Conservation (phyloP, 441 rosid species). For the Breynia disticha region DNA sequence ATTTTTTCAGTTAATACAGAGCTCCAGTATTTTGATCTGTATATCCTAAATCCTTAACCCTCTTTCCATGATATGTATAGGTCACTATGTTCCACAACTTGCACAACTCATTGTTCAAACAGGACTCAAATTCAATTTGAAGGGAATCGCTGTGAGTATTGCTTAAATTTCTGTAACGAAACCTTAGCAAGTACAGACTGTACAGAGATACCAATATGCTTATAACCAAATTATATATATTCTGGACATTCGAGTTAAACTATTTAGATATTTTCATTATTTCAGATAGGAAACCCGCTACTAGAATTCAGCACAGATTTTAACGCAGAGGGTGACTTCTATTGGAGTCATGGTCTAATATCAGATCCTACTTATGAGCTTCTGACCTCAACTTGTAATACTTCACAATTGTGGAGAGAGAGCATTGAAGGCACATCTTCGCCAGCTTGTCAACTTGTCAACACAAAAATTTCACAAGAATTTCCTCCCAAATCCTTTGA, state of each 20-base stretch:
- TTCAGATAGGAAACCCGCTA: slow-evolving; percentile 35
- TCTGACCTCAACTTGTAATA: slow-evolving; percentile 18
- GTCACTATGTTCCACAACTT: slow-evolving; percentile 50
- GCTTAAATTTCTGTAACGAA: not conserved
- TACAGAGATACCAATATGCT: not conserved
- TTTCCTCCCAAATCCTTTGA: slow-evolving; percentile 14
- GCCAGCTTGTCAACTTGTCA: slow-evolving; percentile 22
- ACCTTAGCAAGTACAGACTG: not conserved
- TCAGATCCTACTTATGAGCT: slow-evolving; percentile 33
- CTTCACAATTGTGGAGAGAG: slow-evolving; percentile 26
- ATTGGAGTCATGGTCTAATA: slow-evolving; percentile 37
- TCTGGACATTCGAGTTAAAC: not conserved
- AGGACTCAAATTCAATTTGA: slow-evolving; percentile 25
- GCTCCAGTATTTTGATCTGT: no score
- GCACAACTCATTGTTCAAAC: slow-evolving; percentile 29
- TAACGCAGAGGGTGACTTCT: slow-evolving; percentile 27
- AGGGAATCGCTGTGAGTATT: slow-evolving; percentile 43
- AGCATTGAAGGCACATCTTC: not conserved
- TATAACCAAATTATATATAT: not conserved
- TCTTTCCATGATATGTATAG: slow-evolving; percentile 9
- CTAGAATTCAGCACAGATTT: slow-evolving; percentile 27
- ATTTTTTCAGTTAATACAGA: no score
- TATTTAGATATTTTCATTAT: not conserved
- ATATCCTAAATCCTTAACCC: not conserved
- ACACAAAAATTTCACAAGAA: slow-evolving; percentile 13